Percentiles rank a stretch among this genome's conserved stretches.
phyloP scores from a whole-genome alignment of 83 land plant genomes.

The Larix sibirica region DNA sequence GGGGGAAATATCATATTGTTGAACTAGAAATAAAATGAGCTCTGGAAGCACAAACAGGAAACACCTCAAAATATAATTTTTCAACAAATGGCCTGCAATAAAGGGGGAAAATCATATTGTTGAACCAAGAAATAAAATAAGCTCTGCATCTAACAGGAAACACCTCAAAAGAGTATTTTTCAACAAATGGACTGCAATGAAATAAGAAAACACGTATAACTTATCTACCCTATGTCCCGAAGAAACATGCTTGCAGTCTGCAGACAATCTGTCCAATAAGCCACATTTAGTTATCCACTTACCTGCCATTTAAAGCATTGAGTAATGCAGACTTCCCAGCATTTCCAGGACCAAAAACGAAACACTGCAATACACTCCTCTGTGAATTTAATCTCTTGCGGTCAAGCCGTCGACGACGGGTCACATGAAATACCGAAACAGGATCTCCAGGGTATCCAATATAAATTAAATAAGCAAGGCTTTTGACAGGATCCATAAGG shows the following conservation, averaged over 20 bases:
- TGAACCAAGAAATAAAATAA: neutral
- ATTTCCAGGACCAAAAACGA: slow-evolving; percentile 90
- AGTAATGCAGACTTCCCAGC: slow-evolving; percentile 90
- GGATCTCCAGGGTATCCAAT: slow-evolving; percentile 85
- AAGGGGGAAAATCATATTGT: neutral
- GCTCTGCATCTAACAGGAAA: neutral
- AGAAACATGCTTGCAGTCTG: neutral
- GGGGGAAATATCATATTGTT: neutral
- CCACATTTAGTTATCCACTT: neutral
- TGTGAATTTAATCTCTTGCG: slow-evolving; percentile 85
- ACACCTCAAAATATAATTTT: neutral
- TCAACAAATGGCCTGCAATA: too few relatives aligned
- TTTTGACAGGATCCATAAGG: slow-evolving; percentile 77
- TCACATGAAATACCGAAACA: slow-evolving; percentile 71
- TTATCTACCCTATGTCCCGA: neutral
- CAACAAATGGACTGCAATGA: too few relatives aligned
- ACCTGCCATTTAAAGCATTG: slow-evolving; percentile 91
- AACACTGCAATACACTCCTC: slow-evolving; percentile 90
- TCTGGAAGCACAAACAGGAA: neutral
- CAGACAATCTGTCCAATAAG: too few relatives aligned
- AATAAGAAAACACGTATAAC: too few relatives aligned
- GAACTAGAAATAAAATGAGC: neutral
- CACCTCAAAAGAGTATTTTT: neutral
- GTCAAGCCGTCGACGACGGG: slow-evolving; percentile 78
- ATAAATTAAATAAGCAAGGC: slow-evolving; percentile 83